These are phyloP conservation scores for Candida mesenterica DNA, from an alignment of 1,139 yeast genomes.

Conservation along the genomic window DNA sequence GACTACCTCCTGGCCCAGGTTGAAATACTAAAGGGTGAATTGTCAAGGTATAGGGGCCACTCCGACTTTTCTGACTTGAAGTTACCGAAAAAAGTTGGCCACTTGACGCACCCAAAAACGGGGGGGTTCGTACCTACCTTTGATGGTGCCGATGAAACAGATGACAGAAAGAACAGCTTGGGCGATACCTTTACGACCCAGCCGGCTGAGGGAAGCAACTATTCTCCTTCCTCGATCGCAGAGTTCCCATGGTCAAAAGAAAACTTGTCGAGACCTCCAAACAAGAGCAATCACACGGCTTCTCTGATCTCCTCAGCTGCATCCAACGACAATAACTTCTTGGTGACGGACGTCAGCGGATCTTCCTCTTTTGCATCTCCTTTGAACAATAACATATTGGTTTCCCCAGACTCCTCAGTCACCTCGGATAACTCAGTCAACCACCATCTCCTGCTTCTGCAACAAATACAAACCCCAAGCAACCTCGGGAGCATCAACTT, in stretches of 20 bases:
- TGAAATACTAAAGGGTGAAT: constrained; percentile 67
- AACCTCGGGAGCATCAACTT: constrained; percentile 5
- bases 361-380: constrained; percentile 40
- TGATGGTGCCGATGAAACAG: constrained; percentile 7
- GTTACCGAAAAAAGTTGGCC: constrained; percentile 35
- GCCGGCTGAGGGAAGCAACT: background rate
- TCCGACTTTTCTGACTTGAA: constrained; percentile 36
- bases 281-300: constrained; percentile 2
- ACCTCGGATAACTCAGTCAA: constrained; percentile 11
- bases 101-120: constrained; percentile 26
- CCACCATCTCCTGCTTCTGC: constrained; percentile 1
- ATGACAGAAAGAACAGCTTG: background rate
- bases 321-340: constrained; percentile 10
- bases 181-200: background rate
- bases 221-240: constrained; percentile 16
- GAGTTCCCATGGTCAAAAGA: constrained; percentile 35
- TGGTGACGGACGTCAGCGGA: constrained; percentile 25
- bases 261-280: constrained; percentile 1
- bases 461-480: constrained; percentile 2
- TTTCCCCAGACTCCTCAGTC: constrained; percentile 36
- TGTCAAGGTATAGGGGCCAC: constrained; percentile 59
- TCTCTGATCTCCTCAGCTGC: constrained; percentile 3
- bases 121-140: constrained; percentile 19
- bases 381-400: constrained; percentile 37
- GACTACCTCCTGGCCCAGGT: constrained; percentile 77